Evolutionary conservation across 2,329 filamentous ascomycete genomes (phyloP).

Genomic region (Periconia sp.): DNA sequence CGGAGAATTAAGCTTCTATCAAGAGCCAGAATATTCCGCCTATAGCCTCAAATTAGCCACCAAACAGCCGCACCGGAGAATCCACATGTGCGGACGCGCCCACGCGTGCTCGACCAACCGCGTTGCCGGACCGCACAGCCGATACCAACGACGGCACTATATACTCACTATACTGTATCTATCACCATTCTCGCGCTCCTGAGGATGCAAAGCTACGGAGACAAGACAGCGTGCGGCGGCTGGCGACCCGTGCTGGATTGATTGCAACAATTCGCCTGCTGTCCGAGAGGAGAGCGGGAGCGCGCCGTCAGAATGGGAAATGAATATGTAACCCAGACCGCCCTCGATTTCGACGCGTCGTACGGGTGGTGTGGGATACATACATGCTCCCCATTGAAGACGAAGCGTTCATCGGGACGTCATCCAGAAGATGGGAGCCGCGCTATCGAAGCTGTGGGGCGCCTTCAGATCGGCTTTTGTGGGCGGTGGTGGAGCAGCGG

Average conservation of each 20-base stretch:
- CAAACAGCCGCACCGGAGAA: neutral
- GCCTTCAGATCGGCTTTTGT: conserved; percentile 24
- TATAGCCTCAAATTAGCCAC: no score
- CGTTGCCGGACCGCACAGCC: conserved; percentile 35
- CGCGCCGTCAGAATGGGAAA: conserved; percentile 12
- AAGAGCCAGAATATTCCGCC: no score
- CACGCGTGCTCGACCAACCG: conserved; percentile 10
- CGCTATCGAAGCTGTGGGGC: conserved; percentile 44
- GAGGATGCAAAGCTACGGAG: neutral
- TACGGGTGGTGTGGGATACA: neutral
- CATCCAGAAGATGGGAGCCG: conserved; percentile 34
- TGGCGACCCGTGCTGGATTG: conserved; percentile 13
- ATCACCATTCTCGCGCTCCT: conserved; percentile 16
- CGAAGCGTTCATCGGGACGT: conserved; percentile 36
- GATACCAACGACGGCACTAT: conserved; percentile 23
- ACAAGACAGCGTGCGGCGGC: conserved; percentile 9
- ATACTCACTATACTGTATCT: conserved; percentile 32
- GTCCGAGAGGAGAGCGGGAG: conserved; percentile 26
- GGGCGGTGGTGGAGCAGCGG: conserved; percentile 18
- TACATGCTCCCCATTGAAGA: no score
- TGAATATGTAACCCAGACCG: neutral
- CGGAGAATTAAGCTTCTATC: no score
- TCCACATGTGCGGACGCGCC: neutral
- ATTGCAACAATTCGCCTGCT: conserved; percentile 22
- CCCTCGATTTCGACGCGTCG: conserved; percentile 20